Evolutionary conservation across 495 filamentous ascomycete genomes (phyloP), one percentile per base, ranked within the genome.

Genomic region (Daldinia caldariorum): DNA sequence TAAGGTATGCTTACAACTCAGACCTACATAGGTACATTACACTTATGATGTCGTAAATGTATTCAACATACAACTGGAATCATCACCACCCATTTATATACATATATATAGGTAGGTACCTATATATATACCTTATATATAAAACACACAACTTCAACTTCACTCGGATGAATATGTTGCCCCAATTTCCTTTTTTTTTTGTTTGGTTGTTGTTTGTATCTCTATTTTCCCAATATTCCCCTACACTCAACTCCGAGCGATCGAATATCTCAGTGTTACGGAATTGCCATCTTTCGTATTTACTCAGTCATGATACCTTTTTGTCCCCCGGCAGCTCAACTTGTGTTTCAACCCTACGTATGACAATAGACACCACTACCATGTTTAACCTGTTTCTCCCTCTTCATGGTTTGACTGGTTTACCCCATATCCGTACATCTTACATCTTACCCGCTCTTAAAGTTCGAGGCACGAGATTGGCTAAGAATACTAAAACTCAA

Each of bases 291-390:
- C 49, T 13, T n/a, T 32, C 49, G 49, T 53, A 32, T 53, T 32
- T 53, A 22, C 43, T 47, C 34, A 53, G 29, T 53, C 49, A 31
- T 32, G 49, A 53, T 53, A 53, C 49, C 26, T 53, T 53, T 41
- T 61, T 61, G 47, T 32, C 45, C 45, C 37, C 29, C 45, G 9
- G 26, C 49, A 53, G 49, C 22, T 32, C 26, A 5, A 10, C 26
- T 32, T 53, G 49, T 53, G 18, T 58, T 62, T 22, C 62, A 49
- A 58, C 32, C 63, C 39, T 58, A 61, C 29, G 51, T 71, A 51
- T 54, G 63, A 49, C 61, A 61, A 61, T 55, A 20, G 50, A 31
- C 49, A 57, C 29, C 41, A 57, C 32, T 53, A 38, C 58, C 41
- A 54, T 65, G 43, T 37, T 43, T 37, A 71, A 58, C 12, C 57